These are phyloP conservation scores for Sphaerulina vaccinii DNA, from an alignment of 2,329 filamentous ascomycete genomes.

Conservation along the genomic window DNA sequence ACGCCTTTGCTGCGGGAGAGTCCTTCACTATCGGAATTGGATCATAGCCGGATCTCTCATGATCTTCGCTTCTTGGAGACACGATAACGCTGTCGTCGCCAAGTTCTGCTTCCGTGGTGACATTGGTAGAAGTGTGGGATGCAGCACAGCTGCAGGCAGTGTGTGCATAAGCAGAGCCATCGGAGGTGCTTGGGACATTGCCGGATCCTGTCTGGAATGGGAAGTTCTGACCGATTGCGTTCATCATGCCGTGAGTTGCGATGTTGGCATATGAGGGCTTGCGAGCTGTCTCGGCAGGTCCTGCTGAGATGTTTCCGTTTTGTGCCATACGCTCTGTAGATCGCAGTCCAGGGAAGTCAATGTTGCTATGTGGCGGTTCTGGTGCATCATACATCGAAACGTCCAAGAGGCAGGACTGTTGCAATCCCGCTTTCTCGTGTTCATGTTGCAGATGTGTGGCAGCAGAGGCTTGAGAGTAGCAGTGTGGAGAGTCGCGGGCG, in stretches of 20 bases:
- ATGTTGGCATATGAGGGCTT: constrained; percentile 23
- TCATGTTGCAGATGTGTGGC: constrained; percentile 1
- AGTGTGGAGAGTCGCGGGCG: neutral
- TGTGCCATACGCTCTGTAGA: neutral
- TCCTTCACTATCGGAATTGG: neutral
- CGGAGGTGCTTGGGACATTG: neutral
- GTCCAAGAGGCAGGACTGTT: neutral
- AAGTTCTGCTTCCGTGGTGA: neutral
- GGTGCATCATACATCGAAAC: neutral
- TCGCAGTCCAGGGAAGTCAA: constrained; percentile 24
- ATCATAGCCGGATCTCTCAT: neutral
- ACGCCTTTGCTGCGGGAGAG: neutral
- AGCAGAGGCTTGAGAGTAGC: neutral
- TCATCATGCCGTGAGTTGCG: neutral
- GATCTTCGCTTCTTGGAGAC: neutral
- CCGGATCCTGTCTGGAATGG: neutral
- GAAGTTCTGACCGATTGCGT: neutral
- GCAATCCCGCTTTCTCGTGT: constrained; percentile 8
- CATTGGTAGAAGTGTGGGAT: neutral
- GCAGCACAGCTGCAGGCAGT: neutral
- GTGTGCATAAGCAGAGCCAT: neutral
- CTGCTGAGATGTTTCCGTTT: neutral
- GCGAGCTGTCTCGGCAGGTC: neutral
- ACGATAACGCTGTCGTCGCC: neutral
- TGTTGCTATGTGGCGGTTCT: constrained; percentile 12